Evolutionary conservation across 2,329 filamentous ascomycete species (phyloP).

Genomic region (Cladosporium oxysporum): DNA sequence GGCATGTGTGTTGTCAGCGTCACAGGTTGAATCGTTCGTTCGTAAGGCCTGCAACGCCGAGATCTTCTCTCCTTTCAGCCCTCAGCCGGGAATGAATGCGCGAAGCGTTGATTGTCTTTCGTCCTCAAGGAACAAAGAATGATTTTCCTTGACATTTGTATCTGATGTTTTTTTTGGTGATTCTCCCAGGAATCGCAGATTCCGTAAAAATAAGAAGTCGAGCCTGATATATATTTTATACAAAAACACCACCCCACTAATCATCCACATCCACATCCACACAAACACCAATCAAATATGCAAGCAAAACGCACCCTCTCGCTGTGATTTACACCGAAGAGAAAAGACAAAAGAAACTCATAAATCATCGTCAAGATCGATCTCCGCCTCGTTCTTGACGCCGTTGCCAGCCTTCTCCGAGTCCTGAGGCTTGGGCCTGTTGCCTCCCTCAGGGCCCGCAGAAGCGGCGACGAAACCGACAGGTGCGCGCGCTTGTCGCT

Average conservation of each 20-base stretch:
- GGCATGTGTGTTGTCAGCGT: neutral
- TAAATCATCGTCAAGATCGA: conserved; percentile 37
- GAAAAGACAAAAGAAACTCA: conserved; percentile 10
- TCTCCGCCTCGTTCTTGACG: conserved; percentile 35
- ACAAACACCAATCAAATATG: neutral
- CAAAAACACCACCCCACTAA: neutral
- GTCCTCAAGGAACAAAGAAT: neutral
- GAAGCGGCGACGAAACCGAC: conserved; percentile 89
- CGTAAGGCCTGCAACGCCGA: neutral
- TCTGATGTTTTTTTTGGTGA: neutral
- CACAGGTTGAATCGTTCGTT: neutral
- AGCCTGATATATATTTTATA: neutral
- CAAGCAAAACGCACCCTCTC: neutral
- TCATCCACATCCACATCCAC: neutral
- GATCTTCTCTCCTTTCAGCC: neutral
- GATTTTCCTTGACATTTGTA: neutral
- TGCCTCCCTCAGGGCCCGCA: conserved; percentile 48
- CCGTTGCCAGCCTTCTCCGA: conserved; percentile 23
- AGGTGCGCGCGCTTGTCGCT: conserved; percentile 84
- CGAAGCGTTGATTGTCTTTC: neutral
- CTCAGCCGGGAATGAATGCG: neutral
- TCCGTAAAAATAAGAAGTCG: neutral
- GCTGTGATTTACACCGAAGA: conserved; percentile 9
- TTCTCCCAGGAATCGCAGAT: neutral
- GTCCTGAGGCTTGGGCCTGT: conserved; percentile 22